These are phyloP conservation scores for Aspergillus cejpii DNA, from an alignment of 2,329 filamentous ascomycete genomes.

Conservation along the genomic window DNA sequence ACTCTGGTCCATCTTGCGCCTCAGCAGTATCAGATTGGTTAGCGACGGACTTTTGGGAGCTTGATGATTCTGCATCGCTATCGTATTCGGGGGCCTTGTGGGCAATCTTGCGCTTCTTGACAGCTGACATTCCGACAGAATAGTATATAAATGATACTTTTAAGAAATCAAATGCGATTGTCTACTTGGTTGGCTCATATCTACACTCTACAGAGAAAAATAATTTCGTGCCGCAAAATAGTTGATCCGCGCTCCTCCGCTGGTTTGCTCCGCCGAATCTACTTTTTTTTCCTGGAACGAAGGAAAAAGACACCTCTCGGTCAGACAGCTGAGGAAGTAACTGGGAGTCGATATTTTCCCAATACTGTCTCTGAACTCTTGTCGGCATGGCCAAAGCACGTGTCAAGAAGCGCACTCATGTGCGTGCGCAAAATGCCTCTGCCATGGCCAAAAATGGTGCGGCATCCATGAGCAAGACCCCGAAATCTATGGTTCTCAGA, in stretches of 20 bases:
- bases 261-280: slow-evolving; percentile 22
- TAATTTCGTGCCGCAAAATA: slow-evolving; percentile 31
- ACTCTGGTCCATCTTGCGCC: neutral
- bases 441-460: slow-evolving; percentile 50
- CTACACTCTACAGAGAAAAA: slow-evolving; percentile 18
- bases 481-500: slow-evolving; percentile 97
- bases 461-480: slow-evolving; percentile 58
- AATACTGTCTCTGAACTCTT: slow-evolving; percentile 3
- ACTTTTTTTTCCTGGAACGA: slow-evolving; percentile 31
- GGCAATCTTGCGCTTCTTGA: slow-evolving; percentile 40
- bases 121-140: slow-evolving; percentile 27
- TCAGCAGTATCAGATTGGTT: slow-evolving; percentile 7
- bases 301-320: slow-evolving; percentile 26
- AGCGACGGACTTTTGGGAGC: slow-evolving; percentile 12
- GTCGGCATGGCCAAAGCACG: slow-evolving; percentile 66
- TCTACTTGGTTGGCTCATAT: slow-evolving; percentile 1
- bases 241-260: slow-evolving; percentile 32
- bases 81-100: slow-evolving; percentile 19
- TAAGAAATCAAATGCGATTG: slow-evolving; percentile 10
- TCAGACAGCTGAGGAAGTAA: slow-evolving; percentile 9
- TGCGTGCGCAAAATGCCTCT: slow-evolving; percentile 55
- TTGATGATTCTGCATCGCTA: slow-evolving; percentile 20
- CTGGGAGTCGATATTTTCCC: slow-evolving; percentile 4
- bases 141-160: neutral
- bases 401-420: slow-evolving; percentile 83